Conservation (phyloP, 768 basidiomycete species). For the Phaffia australis region DNA sequence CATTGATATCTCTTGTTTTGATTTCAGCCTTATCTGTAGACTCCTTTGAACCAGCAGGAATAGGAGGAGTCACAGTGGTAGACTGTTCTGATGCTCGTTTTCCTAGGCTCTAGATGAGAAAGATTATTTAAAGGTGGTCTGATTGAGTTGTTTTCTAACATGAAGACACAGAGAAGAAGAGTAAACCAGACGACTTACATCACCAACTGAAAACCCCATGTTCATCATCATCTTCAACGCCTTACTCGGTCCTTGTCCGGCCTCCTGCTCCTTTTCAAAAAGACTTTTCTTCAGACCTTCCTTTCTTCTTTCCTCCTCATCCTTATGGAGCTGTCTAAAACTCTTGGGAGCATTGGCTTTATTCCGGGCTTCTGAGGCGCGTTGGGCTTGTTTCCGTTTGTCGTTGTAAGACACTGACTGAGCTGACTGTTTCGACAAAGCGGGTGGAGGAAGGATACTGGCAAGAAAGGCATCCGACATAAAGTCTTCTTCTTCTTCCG, state of each 20-base stretch:
- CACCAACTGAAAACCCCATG: constrained; percentile 83
- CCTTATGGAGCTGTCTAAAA: constrained; percentile 45
- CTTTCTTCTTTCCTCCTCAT: constrained; percentile 61
- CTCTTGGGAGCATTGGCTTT: constrained; percentile 56
- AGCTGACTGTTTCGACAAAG: constrained; percentile 28
- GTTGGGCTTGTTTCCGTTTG: constrained; percentile 55
- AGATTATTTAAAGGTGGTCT: too few relatives aligned
- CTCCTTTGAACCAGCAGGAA: constrained; percentile 25
- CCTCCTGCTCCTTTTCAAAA: constrained; percentile 62
- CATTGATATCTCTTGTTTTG: background rate
- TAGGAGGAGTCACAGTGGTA: constrained; percentile 27
- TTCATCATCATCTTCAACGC: constrained; percentile 84
- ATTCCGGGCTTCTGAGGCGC: constrained; percentile 52
- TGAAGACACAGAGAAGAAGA: background rate
- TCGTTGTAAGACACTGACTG: constrained; percentile 49
- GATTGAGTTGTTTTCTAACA: background rate
- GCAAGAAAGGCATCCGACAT: constrained; percentile 75
- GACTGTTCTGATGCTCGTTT: too few relatives aligned
- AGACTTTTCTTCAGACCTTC: constrained; percentile 64
- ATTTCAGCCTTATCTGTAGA: background rate
- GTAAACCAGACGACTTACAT: constrained; percentile 49
- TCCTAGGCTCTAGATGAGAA: too few relatives aligned
- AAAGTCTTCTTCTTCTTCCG: constrained; percentile 71
- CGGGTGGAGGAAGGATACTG: constrained; percentile 32
- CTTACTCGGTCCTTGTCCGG: constrained; percentile 46